Evolutionary conservation across 345 rosid genomes (phyloP).

Genomic region (Aegle marmelos): DNA sequence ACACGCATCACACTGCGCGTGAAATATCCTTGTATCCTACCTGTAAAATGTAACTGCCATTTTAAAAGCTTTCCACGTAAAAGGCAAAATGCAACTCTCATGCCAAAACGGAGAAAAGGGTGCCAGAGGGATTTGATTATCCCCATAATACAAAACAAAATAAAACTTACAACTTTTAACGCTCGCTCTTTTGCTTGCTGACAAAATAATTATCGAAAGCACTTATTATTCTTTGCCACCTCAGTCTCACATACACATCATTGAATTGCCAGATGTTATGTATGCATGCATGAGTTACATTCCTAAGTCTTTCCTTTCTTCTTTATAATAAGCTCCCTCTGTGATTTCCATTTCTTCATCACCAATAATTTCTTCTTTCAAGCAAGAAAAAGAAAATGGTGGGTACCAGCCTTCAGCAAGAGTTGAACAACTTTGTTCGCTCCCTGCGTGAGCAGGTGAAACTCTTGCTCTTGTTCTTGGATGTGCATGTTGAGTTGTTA

Average conservation of each 20-base stretch:
- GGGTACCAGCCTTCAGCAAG: background rate
- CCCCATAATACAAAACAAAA: background rate
- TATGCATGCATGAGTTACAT: background rate
- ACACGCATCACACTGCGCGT: background rate
- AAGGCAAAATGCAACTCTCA: background rate
- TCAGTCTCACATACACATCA: background rate
- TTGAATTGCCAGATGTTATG: background rate
- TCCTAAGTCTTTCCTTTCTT: background rate
- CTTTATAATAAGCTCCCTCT: background rate
- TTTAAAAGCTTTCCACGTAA: background rate
- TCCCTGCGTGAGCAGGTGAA: constrained; percentile 6
- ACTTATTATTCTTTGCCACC: background rate
- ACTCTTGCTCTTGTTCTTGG: background rate
- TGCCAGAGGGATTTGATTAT: background rate
- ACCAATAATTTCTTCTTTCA: too few species aligned
- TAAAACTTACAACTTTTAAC: background rate
- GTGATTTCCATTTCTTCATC: too few species aligned
- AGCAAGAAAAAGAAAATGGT: constrained; percentile 1
- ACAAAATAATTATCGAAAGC: background rate
- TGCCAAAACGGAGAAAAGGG: background rate
- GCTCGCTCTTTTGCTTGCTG: background rate
- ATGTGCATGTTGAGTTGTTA: background rate
- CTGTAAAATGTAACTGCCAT: background rate
- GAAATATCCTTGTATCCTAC: background rate
- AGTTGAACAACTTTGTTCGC: background rate